phyloP scores from a whole-genome alignment of 495 filamentous ascomycete genomes.

The Neurospora africana region DNA sequence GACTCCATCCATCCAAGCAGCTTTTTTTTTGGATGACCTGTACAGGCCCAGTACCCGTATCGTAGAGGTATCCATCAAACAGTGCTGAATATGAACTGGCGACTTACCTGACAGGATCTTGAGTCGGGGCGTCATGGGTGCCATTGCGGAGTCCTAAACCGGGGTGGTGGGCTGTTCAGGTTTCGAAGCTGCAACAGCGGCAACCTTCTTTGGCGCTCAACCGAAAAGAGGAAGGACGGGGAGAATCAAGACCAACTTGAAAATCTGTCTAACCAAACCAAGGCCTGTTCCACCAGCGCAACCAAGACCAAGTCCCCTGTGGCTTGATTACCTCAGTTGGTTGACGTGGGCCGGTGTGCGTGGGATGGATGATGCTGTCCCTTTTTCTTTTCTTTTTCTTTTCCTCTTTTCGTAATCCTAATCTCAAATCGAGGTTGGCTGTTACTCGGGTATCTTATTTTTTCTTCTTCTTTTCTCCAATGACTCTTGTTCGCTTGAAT shows the following conservation, averaged over 20 bases:
- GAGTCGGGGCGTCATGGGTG: conserved; percentile 42
- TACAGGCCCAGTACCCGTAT: background rate
- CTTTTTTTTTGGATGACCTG: background rate
- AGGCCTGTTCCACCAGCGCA: background rate
- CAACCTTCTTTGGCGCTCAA: conserved; percentile 18
- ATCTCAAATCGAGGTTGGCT: background rate
- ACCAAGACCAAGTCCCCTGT: background rate
- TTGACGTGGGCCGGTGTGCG: background rate
- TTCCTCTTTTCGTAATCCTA: background rate
- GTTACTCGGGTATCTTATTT: background rate
- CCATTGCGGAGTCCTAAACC: conserved; percentile 35
- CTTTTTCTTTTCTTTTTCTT: background rate
- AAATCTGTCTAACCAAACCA: background rate
- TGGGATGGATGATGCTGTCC: background rate
- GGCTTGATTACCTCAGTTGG: background rate
- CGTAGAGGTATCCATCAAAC: conserved; percentile 4
- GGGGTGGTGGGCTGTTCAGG: conserved; percentile 30
- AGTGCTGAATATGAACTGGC: conserved; percentile 11
- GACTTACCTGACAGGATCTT: conserved; percentile 44
- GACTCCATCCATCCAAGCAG: background rate
- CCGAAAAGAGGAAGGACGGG: conserved; percentile 11
- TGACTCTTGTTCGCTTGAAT: background rate
- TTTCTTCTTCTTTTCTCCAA: background rate
- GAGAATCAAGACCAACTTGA: background rate
- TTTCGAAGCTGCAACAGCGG: conserved; percentile 24